Evolutionary conservation across 768 basidiomycete genomes (phyloP), one percentile per base, ranked within the genome.

Genomic region (Inosperma sp.): DNA sequence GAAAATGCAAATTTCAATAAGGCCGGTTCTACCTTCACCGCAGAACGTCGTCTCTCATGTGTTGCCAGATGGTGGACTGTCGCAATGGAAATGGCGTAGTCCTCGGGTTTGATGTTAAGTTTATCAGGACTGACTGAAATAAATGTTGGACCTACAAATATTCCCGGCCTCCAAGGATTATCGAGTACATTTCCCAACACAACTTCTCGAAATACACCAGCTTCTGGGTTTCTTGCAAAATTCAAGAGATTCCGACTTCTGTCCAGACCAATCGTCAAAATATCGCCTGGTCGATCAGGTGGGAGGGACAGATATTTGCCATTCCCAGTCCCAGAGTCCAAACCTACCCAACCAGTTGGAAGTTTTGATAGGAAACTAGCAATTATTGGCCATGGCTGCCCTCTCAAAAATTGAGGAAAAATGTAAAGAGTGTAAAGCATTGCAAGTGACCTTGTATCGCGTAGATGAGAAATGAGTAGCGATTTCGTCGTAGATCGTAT

Each of bases 31-130:
- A 89, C 93, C 77, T 90, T 74, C 7, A 97, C 79, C 2, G 92
- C 86, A 14, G 73, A 63, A 55, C 73, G 76, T 16, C 96, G 78
- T 27, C 96, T 79, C 49, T 78, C 76, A 8, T 77, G 75, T 0
- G 93, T 95, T 3, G 93, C 83, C 5, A 99, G 76, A 67, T 99
- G 96, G 61, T 99, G 96, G 39, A 98, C 90, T 2, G 95, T 98
- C 22, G 96, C 96, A 55, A 99, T 94, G 4, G 94, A 96, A 42
- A 99, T 93, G 2, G 88, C 88, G 60, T 92, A 96, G 72, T 97
- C 93, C 94, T 97, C 58, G 9, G 33, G 35, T 27, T 13, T 29
- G 53, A 10, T 51, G 39, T 10, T 31, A 22, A 33, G 9, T n/a
- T 14, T 26, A 31, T 5, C 10, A 13, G 16, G 17, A 12, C 27